Evolutionary conservation across 2,329 filamentous ascomycete genomes (phyloP).

Genomic region (Xylariaceae sp.): DNA sequence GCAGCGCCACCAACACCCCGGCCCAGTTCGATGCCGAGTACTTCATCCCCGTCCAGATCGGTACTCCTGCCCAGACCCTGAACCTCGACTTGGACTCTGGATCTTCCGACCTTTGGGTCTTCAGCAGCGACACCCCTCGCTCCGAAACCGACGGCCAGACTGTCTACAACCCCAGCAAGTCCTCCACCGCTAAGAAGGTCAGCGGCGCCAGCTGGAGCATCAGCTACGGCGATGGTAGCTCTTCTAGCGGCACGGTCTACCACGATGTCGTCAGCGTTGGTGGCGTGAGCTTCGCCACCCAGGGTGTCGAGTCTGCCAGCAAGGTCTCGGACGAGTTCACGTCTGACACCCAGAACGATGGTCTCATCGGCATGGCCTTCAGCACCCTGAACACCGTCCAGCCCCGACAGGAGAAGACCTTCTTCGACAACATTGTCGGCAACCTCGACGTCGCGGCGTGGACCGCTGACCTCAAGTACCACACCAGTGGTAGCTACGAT

Average conservation of each 20-base stretch:
- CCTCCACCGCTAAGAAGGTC: constrained; percentile 29
- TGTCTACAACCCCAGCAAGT: constrained; percentile 28
- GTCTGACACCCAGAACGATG: constrained; percentile 32
- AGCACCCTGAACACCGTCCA: constrained; percentile 34
- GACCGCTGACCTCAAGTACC: constrained; percentile 35
- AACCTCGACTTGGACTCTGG: constrained; percentile 36
- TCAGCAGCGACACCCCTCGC: constrained; percentile 28
- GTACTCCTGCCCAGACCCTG: constrained; percentile 33
- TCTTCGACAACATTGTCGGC: constrained; percentile 33
- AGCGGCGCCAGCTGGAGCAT: constrained; percentile 30
- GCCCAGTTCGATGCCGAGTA: constrained; percentile 33
- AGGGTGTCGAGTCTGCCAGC: constrained; percentile 35
- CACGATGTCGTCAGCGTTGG: constrained; percentile 32
- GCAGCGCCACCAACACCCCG: constrained; percentile 28
- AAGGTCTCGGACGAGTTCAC: constrained; percentile 31
- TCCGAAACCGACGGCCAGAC: constrained; percentile 28
- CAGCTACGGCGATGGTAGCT: constrained; percentile 33
- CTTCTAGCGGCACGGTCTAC: constrained; percentile 36
- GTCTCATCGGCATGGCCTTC: constrained; percentile 36
- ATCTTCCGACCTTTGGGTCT: constrained; percentile 37
- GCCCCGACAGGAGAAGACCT: constrained; percentile 31
- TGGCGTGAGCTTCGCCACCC: constrained; percentile 28
- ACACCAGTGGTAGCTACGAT: constrained; percentile 35
- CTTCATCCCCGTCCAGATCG: constrained; percentile 32
- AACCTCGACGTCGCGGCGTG: constrained; percentile 31